phyloP scores from a whole-genome alignment of 2,329 filamentous ascomycete species.

The Piedraia hortae region DNA sequence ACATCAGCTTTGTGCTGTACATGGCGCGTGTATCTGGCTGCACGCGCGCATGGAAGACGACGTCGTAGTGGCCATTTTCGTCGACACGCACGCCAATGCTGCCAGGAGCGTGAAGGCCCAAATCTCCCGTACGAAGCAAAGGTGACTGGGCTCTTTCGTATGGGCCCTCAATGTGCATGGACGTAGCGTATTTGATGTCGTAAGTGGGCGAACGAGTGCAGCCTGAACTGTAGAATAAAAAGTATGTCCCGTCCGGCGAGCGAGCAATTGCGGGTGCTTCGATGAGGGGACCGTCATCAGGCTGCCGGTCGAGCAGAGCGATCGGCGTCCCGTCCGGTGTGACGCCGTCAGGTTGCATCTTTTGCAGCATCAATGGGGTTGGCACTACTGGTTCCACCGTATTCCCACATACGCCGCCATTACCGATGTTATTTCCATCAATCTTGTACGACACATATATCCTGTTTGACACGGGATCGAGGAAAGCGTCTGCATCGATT shows the following conservation, averaged over 20 bases:
- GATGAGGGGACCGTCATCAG: constrained; percentile 11
- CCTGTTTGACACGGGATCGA: constrained; percentile 7
- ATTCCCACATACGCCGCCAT: constrained; percentile 11
- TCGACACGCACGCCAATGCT: constrained; percentile 7
- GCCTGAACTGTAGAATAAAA: constrained; percentile 13
- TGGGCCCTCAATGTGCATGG: constrained; percentile 8
- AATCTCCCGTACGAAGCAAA: constrained; percentile 9
- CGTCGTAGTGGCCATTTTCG: constrained; percentile 5
- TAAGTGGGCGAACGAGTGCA: constrained; percentile 10
- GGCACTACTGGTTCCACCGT: constrained; percentile 5
- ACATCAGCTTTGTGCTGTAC: constrained; percentile 9
- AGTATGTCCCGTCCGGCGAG: constrained; percentile 9
- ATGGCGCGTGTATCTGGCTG: constrained; percentile 8
- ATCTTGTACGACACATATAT: constrained; percentile 12
- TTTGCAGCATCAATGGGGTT: constrained; percentile 13
- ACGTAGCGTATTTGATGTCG: constrained; percentile 12
- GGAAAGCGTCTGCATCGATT: constrained; percentile 11
- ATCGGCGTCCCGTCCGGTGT: constrained; percentile 6
- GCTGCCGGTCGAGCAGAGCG: constrained; percentile 8
- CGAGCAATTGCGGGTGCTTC: constrained; percentile 11
- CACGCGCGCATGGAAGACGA: constrained; percentile 12
- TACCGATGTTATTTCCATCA: constrained; percentile 13
- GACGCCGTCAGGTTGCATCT: constrained; percentile 9
- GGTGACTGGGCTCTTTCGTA: constrained; percentile 7
- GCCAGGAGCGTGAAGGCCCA: constrained; percentile 10